phyloP scores from a whole-genome alignment of 2,329 filamentous ascomycete species.

The Fusarium palustre region DNA sequence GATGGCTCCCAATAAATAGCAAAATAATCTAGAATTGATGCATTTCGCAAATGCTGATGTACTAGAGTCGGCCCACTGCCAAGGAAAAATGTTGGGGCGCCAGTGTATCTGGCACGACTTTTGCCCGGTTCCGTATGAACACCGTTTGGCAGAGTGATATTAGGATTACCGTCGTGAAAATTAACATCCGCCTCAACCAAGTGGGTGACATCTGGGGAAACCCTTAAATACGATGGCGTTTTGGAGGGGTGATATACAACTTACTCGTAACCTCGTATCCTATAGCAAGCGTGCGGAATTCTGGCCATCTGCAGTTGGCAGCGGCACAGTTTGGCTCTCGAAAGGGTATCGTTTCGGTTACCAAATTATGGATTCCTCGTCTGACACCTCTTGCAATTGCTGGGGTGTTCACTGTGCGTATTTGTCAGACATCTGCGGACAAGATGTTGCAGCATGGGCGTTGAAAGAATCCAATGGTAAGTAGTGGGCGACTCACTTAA shows the following conservation, averaged over 20 bases:
- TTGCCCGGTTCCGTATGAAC: background rate
- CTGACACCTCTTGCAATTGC: slow-evolving; percentile 1
- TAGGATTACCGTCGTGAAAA: background rate
- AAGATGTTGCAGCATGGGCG: background rate
- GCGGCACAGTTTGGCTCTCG: background rate
- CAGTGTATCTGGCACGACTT: background rate
- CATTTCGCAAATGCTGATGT: background rate
- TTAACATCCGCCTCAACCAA: slow-evolving; percentile 1
- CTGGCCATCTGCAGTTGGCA: slow-evolving; percentile 5
- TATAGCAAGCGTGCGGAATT: slow-evolving; percentile 4
- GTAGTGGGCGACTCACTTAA: background rate
- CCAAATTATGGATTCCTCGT: background rate
- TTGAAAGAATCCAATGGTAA: background rate
- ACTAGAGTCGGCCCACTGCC: background rate
- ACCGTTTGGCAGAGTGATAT: slow-evolving; percentile 9
- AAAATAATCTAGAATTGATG: slow-evolving; percentile 2
- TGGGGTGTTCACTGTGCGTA: background rate
- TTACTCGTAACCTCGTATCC: background rate
- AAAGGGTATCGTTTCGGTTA: background rate
- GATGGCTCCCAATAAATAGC: background rate
- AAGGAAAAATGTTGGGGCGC: background rate
- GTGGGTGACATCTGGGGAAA: background rate
- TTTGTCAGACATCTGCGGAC: background rate
- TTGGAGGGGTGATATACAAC: background rate
- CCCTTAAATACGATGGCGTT: background rate